These are phyloP conservation scores for Cryoendolithus antarcticus DNA, from an alignment of 2,329 filamentous ascomycete species.

Conservation along the genomic window DNA sequence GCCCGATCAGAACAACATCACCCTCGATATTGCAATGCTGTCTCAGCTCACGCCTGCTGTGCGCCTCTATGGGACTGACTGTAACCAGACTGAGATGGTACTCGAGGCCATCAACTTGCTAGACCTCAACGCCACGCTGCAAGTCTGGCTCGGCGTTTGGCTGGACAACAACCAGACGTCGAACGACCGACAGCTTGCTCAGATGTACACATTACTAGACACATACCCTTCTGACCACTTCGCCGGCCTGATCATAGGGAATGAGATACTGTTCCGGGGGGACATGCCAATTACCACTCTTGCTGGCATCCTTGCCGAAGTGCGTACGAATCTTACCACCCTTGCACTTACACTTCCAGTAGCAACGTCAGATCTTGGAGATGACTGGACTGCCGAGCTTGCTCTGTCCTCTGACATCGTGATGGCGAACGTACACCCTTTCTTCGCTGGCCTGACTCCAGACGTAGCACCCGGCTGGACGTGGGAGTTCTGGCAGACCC, in stretches of 20 bases:
- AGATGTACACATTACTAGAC: constrained; percentile 77
- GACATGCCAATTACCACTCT: constrained; percentile 57
- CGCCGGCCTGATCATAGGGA: constrained; percentile 51
- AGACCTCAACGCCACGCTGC: constrained; percentile 57
- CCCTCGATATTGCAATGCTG: constrained; percentile 77
- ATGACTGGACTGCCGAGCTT: constrained; percentile 67
- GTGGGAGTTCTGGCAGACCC: constrained; percentile 61
- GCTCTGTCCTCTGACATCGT: constrained; percentile 66
- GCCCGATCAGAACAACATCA: constrained; percentile 88
- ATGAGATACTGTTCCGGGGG: constrained; percentile 49
- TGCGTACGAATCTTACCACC: constrained; percentile 59
- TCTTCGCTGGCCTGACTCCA: constrained; percentile 70
- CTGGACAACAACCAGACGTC: constrained; percentile 74
- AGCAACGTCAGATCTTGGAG: constrained; percentile 77
- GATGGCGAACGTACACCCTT: constrained; percentile 95
- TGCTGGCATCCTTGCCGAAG: constrained; percentile 50
- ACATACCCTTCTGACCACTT: constrained; percentile 42
- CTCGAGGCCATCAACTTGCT: constrained; percentile 68
- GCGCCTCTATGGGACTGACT: constrained; percentile 87
- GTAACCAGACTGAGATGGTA: constrained; percentile 93
- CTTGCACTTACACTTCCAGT: constrained; percentile 60
- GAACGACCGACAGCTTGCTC: constrained; percentile 65
- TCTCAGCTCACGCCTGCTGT: constrained; percentile 81
- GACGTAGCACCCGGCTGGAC: constrained; percentile 67
- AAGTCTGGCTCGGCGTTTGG: constrained; percentile 93